Evolutionary conservation across 176 grass and related monocot species (phyloP).

Genomic region (Urochloa ruziziensis): DNA sequence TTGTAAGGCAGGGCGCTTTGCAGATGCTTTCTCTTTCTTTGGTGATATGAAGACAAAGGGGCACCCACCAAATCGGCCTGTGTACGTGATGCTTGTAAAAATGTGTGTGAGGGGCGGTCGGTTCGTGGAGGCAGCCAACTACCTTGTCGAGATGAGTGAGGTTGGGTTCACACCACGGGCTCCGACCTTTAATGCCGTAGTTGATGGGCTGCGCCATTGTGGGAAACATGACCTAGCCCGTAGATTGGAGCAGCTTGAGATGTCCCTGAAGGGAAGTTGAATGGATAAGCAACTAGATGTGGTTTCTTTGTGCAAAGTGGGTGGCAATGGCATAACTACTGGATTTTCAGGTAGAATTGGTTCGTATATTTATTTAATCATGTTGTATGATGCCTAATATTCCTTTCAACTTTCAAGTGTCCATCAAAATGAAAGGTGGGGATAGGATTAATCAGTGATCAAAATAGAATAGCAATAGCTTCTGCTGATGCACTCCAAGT

Average conservation of each 20-base stretch:
- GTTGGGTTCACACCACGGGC: constrained; percentile 62
- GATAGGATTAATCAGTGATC: no score
- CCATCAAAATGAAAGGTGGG: no score
- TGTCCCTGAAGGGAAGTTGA: constrained; percentile 57
- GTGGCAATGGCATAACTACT: background rate
- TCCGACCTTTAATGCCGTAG: constrained; percentile 66
- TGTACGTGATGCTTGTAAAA: constrained; percentile 95
- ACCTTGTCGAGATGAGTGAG: constrained; percentile 85
- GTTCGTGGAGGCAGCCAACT: constrained; percentile 75
- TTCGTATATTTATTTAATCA: background rate
- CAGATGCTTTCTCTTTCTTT: constrained; percentile 80
- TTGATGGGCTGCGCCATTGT: constrained; percentile 68
- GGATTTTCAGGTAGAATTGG: constrained; percentile 25
- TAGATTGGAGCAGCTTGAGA: constrained; percentile 78
- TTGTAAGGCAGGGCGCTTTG: constrained; percentile 72
- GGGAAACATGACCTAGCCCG: constrained; percentile 73
- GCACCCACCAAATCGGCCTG: constrained; percentile 72
- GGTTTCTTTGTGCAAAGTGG: background rate
- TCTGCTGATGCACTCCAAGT: background rate
- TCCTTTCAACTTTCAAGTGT: background rate
- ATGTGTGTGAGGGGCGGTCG: constrained; percentile 81
- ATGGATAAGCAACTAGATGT: background rate
- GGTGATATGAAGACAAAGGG: constrained; percentile 76
- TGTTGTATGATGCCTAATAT: background rate
- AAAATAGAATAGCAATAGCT: no score